These are phyloP conservation scores for Cryptosporidium ubiquitum DNA, from an alignment of 169 alveolate species.

Conservation along the genomic window DNA sequence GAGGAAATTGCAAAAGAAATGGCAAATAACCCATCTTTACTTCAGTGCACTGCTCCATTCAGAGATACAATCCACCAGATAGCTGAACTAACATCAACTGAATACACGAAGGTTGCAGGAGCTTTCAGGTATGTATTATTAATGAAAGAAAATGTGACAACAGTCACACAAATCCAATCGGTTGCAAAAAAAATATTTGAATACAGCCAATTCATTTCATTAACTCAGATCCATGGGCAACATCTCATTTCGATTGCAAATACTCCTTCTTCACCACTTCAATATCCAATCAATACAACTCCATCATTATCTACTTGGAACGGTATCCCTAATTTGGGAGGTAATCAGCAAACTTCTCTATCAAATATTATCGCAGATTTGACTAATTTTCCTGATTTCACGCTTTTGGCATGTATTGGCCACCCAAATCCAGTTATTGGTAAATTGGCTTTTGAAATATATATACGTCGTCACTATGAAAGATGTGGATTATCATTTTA, in stretches of 20 bases:
- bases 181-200: slow-evolving; percentile 44
- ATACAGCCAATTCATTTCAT: background rate
- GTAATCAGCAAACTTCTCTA: background rate
- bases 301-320: slow-evolving; percentile 30
- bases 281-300: slow-evolving; percentile 31
- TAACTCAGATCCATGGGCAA: slow-evolving; percentile 19
- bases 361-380: slow-evolving; percentile 43
- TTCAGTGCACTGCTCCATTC: slow-evolving; percentile 55
- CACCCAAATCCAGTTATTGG: slow-evolving; percentile 43
- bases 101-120: slow-evolving; percentile 56
- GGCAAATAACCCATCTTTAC: slow-evolving; percentile 52
- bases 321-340: slow-evolving; percentile 4
- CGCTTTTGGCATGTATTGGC: slow-evolving; percentile 37
- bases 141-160: slow-evolving; percentile 52
- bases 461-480: slow-evolving; percentile 69
- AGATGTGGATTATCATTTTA: slow-evolving; percentile 61
- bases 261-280: slow-evolving; percentile 67
- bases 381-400: slow-evolving; percentile 59
- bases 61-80: slow-evolving; percentile 52
- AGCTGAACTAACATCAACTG: slow-evolving; percentile 53
- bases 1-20: slow-evolving; percentile 59
- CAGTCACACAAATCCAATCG: slow-evolving; percentile 20
- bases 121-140: slow-evolving; percentile 42
- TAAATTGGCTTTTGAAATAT: slow-evolving; percentile 54
- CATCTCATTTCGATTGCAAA: slow-evolving; percentile 26